Percentiles rank a stretch among this genome's conserved stretches.
phyloP scores from a whole-genome alignment of 495 filamentous ascomycete species.

The Lophiostoma macrostomum region DNA sequence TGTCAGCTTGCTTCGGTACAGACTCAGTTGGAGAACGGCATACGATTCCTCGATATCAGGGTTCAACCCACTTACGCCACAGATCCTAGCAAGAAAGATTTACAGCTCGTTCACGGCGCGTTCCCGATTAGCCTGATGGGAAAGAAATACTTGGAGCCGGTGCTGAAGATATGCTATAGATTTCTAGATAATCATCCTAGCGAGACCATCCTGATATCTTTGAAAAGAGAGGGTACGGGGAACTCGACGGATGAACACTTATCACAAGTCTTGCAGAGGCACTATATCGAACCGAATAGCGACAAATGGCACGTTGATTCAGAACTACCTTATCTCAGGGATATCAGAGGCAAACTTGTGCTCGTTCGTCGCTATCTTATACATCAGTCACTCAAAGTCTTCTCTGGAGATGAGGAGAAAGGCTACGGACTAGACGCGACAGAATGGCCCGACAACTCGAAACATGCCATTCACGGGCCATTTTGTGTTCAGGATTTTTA shows the following conservation, averaged over 20 bases:
- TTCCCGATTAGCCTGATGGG: constrained; percentile 73
- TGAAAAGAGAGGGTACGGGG: constrained; percentile 89
- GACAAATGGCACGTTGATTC: constrained; percentile 76
- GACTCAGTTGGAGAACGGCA: constrained; percentile 81
- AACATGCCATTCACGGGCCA: constrained; percentile 67
- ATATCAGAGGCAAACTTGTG: constrained; percentile 78
- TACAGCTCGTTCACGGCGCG: constrained; percentile 70
- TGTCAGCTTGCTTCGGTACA: constrained; percentile 79
- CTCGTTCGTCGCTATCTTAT: constrained; percentile 79
- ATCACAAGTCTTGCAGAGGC: constrained; percentile 62
- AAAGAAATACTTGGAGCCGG: constrained; percentile 67
- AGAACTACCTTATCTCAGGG: constrained; percentile 75
- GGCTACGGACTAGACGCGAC: constrained; percentile 78
- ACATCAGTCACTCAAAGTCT: constrained; percentile 53
- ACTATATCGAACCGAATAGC: constrained; percentile 60
- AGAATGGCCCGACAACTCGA: constrained; percentile 85
- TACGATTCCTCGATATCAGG: constrained; percentile 92
- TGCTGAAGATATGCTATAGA: constrained; percentile 63
- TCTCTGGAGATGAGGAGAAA: constrained; percentile 10
- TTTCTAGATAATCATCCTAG: constrained; percentile 77
- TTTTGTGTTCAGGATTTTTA: constrained; percentile 94
- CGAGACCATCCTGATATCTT: constrained; percentile 78
- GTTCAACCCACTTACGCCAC: constrained; percentile 62
- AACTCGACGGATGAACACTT: constrained; percentile 77
- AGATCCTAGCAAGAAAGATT: constrained; percentile 52